A percentile compares a stretch with the other conserved stretches of the same genome.
phyloP scores from a whole-genome alignment of 495 filamentous ascomycete genomes.

The Penicillium malachiteum region DNA sequence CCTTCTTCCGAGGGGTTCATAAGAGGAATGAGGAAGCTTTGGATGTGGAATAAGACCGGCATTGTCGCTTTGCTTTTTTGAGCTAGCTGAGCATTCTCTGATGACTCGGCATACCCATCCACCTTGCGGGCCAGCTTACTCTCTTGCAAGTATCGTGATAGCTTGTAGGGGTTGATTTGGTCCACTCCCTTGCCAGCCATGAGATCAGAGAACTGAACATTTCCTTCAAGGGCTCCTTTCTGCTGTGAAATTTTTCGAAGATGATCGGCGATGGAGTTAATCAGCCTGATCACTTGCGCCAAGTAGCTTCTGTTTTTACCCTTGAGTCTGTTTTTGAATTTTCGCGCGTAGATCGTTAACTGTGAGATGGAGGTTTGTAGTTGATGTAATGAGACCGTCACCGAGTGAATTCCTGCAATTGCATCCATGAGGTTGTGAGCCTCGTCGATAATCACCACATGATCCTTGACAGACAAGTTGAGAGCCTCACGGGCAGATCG shows the following conservation, averaged over 20 bases:
- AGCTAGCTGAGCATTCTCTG: slow-evolving; percentile 43
- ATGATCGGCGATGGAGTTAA: slow-evolving; percentile 72
- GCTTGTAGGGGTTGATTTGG: slow-evolving; percentile 90
- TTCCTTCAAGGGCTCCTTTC: slow-evolving; percentile 55
- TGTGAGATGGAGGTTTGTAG: slow-evolving; percentile 69
- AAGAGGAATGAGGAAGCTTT: slow-evolving; percentile 77
- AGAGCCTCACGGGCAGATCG: slow-evolving; percentile 87
- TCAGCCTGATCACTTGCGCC: slow-evolving; percentile 75
- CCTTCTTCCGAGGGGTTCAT: slow-evolving; percentile 90
- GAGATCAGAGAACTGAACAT: slow-evolving; percentile 65
- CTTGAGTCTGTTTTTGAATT: slow-evolving; percentile 82
- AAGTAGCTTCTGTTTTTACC: slow-evolving; percentile 93
- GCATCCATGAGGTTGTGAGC: slow-evolving; percentile 98
- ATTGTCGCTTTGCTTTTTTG: slow-evolving; percentile 44
- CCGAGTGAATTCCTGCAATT: slow-evolving; percentile 82
- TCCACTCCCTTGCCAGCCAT: slow-evolving; percentile 86
- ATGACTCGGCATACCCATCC: slow-evolving; percentile 74
- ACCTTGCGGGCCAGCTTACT: slow-evolving; percentile 94
- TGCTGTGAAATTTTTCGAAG: slow-evolving; percentile 48
- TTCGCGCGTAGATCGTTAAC: slow-evolving; percentile 78
- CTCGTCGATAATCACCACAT: slow-evolving; percentile 92
- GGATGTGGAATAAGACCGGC: slow-evolving; percentile 79
- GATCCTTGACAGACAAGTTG: slow-evolving; percentile 77
- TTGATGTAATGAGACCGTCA: slow-evolving; percentile 69
- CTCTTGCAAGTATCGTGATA: slow-evolving; percentile 82